phyloP scores from a whole-genome alignment of 331 rosid species.

The Stylosanthes scabra region DNA sequence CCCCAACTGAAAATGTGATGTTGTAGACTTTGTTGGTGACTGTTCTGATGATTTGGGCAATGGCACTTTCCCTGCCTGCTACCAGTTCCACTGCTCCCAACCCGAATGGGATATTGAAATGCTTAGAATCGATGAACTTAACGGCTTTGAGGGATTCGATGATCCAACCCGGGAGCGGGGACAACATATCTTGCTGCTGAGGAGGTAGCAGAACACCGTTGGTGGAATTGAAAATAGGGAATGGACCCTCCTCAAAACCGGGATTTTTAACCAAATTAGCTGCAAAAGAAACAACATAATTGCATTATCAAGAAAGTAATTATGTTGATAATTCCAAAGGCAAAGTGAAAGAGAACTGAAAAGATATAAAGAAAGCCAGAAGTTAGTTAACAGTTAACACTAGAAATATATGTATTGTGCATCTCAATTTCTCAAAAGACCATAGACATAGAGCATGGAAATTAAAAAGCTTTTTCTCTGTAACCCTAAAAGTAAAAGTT shows the following conservation, averaged over 20 bases:
- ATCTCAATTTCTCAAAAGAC: background rate
- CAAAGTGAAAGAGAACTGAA: background rate
- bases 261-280: slow-evolving; percentile 77
- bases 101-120: slow-evolving; percentile 83
- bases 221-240: slow-evolving; percentile 73
- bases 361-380: background rate
- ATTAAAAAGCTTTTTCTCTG: no score
- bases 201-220: slow-evolving; percentile 94
- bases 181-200: slow-evolving; percentile 67
- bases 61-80: slow-evolving; percentile 91
- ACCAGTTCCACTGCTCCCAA: slow-evolving; percentile 82
- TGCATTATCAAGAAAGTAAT: slow-evolving; percentile 3
- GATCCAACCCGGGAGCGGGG: slow-evolving; percentile 97
- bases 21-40: slow-evolving; percentile 61
- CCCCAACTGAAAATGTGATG: slow-evolving; percentile 76
- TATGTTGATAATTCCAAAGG: slow-evolving; percentile 12
- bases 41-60: slow-evolving; percentile 87
- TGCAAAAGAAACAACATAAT: slow-evolving; percentile 45
- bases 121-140: slow-evolving; percentile 80
- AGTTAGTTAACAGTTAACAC: background rate
- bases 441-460: background rate
- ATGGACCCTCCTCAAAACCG: slow-evolving; percentile 90
- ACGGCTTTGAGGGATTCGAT: slow-evolving; percentile 92
- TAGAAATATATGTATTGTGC: background rate
- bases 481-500: no score